phyloP scores from a whole-genome alignment of 257 asterid species.

The Solanum appendiculatum region DNA sequence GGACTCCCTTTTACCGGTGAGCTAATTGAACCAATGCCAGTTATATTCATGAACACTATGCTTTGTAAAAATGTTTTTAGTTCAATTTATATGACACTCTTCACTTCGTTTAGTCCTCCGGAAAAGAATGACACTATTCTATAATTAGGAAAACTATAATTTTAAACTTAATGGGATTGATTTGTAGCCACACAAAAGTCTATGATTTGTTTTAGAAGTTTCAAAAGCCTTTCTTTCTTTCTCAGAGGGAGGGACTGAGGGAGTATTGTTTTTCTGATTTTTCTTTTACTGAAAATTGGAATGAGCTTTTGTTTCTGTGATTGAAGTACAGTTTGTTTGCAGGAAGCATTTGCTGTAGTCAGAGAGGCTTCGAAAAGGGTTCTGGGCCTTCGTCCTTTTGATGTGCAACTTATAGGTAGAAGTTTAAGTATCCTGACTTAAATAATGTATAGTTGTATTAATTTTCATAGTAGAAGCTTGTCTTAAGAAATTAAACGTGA shows the following conservation, averaged over 20 bases:
- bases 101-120: not conserved
- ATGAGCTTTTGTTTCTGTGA: not conserved
- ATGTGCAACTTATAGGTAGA: constrained; percentile 86
- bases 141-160: not conserved
- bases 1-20: constrained; percentile 86
- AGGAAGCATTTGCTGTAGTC: constrained; percentile 94
- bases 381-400: constrained; percentile 96
- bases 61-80: not conserved
- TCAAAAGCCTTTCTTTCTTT: not conserved
- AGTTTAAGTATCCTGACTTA: not conserved
- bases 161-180: not conserved
- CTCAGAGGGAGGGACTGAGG: not conserved
- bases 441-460: not conserved
- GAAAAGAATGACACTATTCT: not conserved
- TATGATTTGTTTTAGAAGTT: not conserved
- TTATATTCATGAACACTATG: not conserved
- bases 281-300: not conserved
- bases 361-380: constrained; percentile 97
- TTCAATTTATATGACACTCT: not conserved
- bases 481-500: not conserved
- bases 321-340: constrained; percentile 16
- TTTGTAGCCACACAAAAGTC: not conserved
- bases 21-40: constrained; percentile 6
- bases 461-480: not conserved
- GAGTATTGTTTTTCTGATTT: not conserved